Conservation (phyloP, 768 basidiomycete genomes). For the Mycena metata region DNA sequence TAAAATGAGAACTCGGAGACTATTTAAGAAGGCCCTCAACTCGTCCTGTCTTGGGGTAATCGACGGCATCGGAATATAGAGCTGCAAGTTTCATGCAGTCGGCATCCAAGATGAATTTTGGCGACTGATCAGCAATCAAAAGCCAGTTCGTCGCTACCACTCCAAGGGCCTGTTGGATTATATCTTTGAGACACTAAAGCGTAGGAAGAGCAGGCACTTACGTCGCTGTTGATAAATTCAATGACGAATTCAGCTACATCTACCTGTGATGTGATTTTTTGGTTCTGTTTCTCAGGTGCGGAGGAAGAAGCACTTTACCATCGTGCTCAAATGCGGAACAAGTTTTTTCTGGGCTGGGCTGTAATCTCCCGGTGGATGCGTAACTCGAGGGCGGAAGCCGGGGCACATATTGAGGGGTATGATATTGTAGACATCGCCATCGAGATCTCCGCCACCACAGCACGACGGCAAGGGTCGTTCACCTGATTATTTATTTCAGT, state of each 20-base stretch:
- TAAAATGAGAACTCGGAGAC: too few relatives aligned
- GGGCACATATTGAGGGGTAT: constrained; percentile 58
- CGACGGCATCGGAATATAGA: constrained; percentile 75
- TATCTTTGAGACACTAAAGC: not conserved
- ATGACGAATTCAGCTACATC: constrained; percentile 80
- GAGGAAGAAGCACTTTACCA: constrained; percentile 42
- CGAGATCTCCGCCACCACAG: constrained; percentile 78
- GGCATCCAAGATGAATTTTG: constrained; percentile 58
- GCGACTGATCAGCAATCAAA: constrained; percentile 71
- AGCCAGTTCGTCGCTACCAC: constrained; percentile 75
- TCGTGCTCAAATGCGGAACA: constrained; percentile 64
- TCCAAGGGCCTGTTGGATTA: constrained; percentile 52
- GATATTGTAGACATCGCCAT: constrained; percentile 73
- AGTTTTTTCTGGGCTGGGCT: constrained; percentile 59
- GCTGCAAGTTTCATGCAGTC: constrained; percentile 67
- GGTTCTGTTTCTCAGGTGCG: too few relatives aligned
- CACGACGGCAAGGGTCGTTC: constrained; percentile 70
- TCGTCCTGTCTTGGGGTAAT: constrained; percentile 72
- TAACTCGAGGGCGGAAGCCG: constrained; percentile 46
- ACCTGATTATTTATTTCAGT: constrained; percentile 53
- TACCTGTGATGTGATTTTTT: not conserved
- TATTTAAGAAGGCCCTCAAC: too few relatives aligned
- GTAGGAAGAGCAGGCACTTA: constrained; percentile 45
- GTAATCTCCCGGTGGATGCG: constrained; percentile 61
- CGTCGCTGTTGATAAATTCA: constrained; percentile 77